Evolutionary conservation across 2,329 filamentous ascomycete species (phyloP).

Genomic region (Tolypocladium album): DNA sequence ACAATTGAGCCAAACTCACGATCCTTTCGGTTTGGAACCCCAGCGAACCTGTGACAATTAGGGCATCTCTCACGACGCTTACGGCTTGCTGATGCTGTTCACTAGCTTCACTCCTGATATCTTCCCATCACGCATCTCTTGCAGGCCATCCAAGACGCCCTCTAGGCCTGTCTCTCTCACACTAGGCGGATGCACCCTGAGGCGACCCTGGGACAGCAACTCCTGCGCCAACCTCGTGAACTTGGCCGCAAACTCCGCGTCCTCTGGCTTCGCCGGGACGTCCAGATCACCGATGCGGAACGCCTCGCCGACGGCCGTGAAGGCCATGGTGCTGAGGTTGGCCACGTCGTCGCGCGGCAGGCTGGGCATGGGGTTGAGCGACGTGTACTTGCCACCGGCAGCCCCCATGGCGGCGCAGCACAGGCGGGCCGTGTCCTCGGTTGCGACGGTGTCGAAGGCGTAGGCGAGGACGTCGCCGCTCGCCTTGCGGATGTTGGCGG

Average conservation of each 20-base stretch:
- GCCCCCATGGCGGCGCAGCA: not conserved
- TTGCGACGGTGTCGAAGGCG: not conserved
- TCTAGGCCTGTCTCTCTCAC: not conserved
- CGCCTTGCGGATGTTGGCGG: not conserved
- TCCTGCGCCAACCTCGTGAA: not conserved
- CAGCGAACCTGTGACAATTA: not conserved
- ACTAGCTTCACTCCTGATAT: not conserved
- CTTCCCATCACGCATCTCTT: not conserved
- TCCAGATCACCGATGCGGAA: not conserved
- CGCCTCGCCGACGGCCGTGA: not conserved
- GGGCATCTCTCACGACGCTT: not conserved
- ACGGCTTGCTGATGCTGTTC: not conserved
- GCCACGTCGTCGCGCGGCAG: not conserved
- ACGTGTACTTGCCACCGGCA: not conserved
- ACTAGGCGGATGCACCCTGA: not conserved
- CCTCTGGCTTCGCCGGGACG: not conserved
- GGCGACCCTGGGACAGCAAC: not conserved
- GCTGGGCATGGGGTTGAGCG: not conserved
- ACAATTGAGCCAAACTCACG: not conserved
- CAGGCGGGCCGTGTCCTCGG: not conserved
- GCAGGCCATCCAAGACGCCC: not conserved
- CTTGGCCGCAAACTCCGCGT: not conserved
- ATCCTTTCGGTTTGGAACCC: not conserved
- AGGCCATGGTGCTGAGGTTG: not conserved
- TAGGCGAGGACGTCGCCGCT: not conserved